Conservation (phyloP, 805 yeast genomes). For the Barnettozyma salicaria region DNA sequence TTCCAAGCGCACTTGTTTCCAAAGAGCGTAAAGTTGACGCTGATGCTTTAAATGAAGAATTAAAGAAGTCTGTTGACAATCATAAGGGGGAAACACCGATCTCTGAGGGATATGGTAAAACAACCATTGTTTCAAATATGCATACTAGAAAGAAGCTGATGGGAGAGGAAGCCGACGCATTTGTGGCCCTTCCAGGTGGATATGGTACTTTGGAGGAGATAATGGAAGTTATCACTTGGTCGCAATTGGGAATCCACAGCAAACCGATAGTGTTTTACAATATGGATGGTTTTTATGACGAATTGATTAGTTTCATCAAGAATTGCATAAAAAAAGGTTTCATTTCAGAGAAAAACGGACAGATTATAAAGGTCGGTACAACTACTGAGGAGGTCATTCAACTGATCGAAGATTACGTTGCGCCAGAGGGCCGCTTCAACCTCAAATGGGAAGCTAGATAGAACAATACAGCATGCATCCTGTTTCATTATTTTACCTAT, state of each 20-base stretch:
- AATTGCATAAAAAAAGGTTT: constrained; percentile 61
- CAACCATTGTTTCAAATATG: constrained; percentile 82
- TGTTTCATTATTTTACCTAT: not conserved
- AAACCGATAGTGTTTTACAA: constrained; percentile 78
- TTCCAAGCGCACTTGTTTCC: constrained; percentile 75
- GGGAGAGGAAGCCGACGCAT: constrained; percentile 84
- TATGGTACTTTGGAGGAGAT: constrained; percentile 86
- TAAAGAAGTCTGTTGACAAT: constrained; percentile 48
- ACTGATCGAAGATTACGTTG: constrained; percentile 51
- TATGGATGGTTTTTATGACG: constrained; percentile 75
- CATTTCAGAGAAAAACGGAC: constrained; percentile 59
- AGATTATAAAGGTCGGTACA: constrained; percentile 61
- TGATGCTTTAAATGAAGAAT: constrained; percentile 40
- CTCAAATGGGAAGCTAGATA: constrained; percentile 52
- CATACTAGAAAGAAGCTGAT: constrained; percentile 81
- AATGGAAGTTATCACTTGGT: constrained; percentile 89
- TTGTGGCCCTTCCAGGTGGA: constrained; percentile 89
- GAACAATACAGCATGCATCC: not conserved
- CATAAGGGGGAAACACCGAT: constrained; percentile 64
- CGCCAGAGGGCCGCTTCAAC: constrained; percentile 70
- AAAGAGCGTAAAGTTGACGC: constrained; percentile 49
- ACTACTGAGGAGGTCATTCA: constrained; percentile 64
- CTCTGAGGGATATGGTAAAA: constrained; percentile 54
- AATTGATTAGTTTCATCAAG: constrained; percentile 53
- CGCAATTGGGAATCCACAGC: constrained; percentile 77